Conservation (phyloP, 768 basidiomycete genomes). For the Trametes gibbosa region DNA sequence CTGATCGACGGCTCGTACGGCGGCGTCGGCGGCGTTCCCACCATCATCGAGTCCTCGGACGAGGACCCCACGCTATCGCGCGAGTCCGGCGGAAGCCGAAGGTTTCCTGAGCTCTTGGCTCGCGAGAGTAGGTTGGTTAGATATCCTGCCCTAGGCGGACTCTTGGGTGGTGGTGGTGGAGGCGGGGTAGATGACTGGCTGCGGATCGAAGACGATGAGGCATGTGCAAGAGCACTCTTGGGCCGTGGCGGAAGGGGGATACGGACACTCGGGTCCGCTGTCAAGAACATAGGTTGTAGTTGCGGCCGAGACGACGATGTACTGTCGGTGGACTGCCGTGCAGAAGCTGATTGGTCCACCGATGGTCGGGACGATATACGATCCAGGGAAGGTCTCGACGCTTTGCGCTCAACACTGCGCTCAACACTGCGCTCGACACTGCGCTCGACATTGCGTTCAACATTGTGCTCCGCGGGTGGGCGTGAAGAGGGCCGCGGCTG, state of each 20-base stretch:
- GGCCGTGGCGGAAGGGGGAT: conserved; percentile 13
- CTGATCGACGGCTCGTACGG: conserved; percentile 27
- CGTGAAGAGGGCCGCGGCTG: conserved; percentile 8
- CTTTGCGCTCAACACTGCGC: conserved; percentile 1
- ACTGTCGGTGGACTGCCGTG: conserved; percentile 14
- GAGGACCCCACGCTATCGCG: conserved; percentile 65
- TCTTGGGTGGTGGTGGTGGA: conserved; percentile 18
- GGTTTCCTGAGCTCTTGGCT: conserved; percentile 18
- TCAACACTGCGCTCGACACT: conserved; percentile 2
- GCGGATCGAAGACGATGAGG: neutral
- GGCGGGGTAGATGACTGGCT: conserved; percentile 13
- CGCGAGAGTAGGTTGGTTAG: conserved; percentile 34
- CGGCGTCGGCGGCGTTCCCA: conserved; percentile 58
- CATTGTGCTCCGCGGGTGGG: conserved; percentile 1
- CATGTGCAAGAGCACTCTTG: conserved; percentile 15
- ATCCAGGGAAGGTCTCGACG: conserved; percentile 14
- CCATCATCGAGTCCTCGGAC: conserved; percentile 62
- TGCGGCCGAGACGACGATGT: conserved; percentile 10
- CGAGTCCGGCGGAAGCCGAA: conserved; percentile 35
- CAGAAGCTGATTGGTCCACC: neutral
- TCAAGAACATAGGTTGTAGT: conserved; percentile 17
- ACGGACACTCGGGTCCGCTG: conserved; percentile 14
- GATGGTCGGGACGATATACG: conserved; percentile 6
- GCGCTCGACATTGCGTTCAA: conserved; percentile 3
- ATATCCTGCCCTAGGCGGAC: conserved; percentile 33